Percentiles rank a stretch among this genome's conserved stretches.
These are phyloP conservation scores for Lasiosphaeria hispida DNA, from an alignment of 495 filamentous ascomycete species.

Conservation along the genomic window DNA sequence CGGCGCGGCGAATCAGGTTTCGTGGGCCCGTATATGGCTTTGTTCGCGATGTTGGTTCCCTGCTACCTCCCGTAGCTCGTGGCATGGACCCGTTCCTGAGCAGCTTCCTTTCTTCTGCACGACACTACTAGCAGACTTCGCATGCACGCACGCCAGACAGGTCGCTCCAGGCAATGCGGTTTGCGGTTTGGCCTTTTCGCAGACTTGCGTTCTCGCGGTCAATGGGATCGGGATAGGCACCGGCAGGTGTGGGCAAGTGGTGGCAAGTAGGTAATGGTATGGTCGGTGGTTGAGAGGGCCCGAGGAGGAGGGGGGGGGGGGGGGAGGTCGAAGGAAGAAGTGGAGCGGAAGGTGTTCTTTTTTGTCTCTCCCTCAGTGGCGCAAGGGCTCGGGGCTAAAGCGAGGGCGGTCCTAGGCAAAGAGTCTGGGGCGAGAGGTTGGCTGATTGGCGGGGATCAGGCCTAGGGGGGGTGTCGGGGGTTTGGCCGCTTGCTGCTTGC, in stretches of 20 bases:
- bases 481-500: conserved; percentile 1
- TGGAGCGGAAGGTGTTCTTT: conserved; percentile 25
- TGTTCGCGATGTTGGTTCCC: conserved; percentile 18
- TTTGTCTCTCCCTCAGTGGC: conserved; percentile 29
- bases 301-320: conserved; percentile 1
- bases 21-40: conserved; percentile 10
- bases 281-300: neutral
- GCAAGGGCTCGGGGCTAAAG: conserved; percentile 31
- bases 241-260: neutral
- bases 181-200: neutral
- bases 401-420: conserved; percentile 17
- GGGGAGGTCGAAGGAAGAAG: conserved; percentile 3
- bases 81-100: conserved; percentile 18
- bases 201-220: conserved; percentile 1
- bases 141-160: neutral
- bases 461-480: neutral
- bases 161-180: conserved; percentile 3
- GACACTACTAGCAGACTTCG: neutral
- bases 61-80: conserved; percentile 21
- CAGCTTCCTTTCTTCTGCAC: neutral
- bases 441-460: conserved; percentile 25
- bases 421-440: conserved; percentile 6
- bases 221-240: neutral
- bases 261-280: neutral
- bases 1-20: conserved; percentile 13